phyloP scores from a whole-genome alignment of 768 basidiomycete species.

The Lactarius sanguifluus region DNA sequence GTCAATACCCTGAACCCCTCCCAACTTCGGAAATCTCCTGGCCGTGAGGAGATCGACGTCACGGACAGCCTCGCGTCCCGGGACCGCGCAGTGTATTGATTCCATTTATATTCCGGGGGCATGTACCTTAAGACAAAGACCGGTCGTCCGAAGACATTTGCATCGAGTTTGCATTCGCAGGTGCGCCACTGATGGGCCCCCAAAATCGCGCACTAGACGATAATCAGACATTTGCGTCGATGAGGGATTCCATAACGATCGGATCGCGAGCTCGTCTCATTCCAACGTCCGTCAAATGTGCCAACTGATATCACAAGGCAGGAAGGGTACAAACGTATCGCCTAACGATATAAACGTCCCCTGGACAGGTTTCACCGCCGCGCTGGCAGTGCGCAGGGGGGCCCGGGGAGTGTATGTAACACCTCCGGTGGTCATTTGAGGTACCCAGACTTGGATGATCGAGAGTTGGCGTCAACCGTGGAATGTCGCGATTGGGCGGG shows the following conservation, averaged over 20 bases:
- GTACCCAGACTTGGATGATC: neutral
- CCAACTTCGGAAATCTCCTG: constrained; percentile 35
- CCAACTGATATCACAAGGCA: constrained; percentile 1
- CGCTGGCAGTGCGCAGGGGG: neutral
- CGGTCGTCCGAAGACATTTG: too few species aligned
- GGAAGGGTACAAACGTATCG: too few species aligned
- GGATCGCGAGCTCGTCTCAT: neutral
- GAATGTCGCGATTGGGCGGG: neutral
- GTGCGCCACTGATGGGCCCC: constrained; percentile 20
- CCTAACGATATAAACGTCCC: neutral
- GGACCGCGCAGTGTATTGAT: neutral
- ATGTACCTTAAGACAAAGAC: too few species aligned
- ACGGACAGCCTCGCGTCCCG: neutral
- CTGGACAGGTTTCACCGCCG: too few species aligned
- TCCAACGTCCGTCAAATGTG: neutral
- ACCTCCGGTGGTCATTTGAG: neutral
- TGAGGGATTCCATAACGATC: neutral
- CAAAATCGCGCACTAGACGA: neutral
- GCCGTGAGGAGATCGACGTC: constrained; percentile 28
- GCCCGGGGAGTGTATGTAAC: neutral
- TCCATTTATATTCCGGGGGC: too few species aligned
- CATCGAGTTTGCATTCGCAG: too few species aligned
- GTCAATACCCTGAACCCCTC: constrained; percentile 35
- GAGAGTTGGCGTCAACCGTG: constrained; percentile 1
- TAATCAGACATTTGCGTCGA: constrained; percentile 7